phyloP scores from a whole-genome alignment of 331 rosid species.

The Rhamnella rubrinervis region DNA sequence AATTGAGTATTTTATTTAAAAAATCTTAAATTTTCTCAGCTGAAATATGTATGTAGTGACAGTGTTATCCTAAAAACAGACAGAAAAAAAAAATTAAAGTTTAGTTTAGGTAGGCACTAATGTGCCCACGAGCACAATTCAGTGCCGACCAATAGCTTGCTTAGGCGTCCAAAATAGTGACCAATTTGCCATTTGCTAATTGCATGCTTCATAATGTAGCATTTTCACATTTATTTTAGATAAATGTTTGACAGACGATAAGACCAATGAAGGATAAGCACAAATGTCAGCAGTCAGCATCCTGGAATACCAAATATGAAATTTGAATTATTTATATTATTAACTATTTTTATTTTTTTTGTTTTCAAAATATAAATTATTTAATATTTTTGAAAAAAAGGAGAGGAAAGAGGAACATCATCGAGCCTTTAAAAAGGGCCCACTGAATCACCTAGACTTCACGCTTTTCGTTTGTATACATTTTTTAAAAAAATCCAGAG shows the following conservation, averaged over 20 bases:
- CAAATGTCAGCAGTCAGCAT: conserved; percentile 55
- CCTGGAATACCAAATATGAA: conserved; percentile 1
- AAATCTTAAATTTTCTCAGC: too few species aligned
- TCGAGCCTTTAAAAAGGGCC: conserved; percentile 22
- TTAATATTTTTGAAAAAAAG: background rate
- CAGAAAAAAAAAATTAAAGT: background rate
- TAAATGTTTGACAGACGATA: conserved; percentile 29
- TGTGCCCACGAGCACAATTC: conserved; percentile 29
- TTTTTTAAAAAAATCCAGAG: background rate
- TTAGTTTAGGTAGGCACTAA: background rate
- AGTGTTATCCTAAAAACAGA: too few species aligned
- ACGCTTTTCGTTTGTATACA: conserved; percentile 24
- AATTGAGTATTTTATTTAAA: too few species aligned
- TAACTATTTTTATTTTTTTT: background rate
- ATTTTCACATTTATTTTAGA: too few species aligned
- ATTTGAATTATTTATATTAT: background rate
- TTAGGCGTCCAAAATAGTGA: conserved; percentile 7
- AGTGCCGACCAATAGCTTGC: conserved; percentile 31
- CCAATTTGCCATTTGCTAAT: background rate
- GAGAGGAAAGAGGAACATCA: background rate
- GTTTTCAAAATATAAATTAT: background rate
- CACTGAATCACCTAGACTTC: conserved; percentile 24
- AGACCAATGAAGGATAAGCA: conserved; percentile 52
- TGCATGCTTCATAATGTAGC: too few species aligned
- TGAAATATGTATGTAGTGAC: too few species aligned